Evolutionary conservation across 768 basidiomycete genomes (phyloP).

Genomic region (Macrocybe gigantea): DNA sequence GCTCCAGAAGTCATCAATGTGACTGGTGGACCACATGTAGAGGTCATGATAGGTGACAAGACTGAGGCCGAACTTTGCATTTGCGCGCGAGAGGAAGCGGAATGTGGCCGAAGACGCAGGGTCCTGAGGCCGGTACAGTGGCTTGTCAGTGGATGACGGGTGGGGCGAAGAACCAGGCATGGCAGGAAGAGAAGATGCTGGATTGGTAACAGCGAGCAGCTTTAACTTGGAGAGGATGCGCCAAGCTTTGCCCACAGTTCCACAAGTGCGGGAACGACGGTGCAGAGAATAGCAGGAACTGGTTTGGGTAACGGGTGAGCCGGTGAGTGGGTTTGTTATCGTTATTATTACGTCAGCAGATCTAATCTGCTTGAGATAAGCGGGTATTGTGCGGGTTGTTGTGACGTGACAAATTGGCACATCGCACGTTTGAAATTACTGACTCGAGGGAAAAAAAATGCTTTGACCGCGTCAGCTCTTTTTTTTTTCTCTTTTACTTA

Average conservation of each 20-base stretch:
- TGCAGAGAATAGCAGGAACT: no score
- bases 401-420: no score
- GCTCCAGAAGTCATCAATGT: constrained; percentile 65
- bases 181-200: constrained; percentile 2
- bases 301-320: no score
- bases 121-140: constrained; percentile 38
- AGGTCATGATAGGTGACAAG: constrained; percentile 58
- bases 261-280: no score
- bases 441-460: constrained; percentile 10
- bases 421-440: no score
- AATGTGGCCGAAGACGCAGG: constrained; percentile 39
- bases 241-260: no score
- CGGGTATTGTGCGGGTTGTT: no score
- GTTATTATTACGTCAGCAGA: no score
- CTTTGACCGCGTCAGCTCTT: constrained; percentile 1
- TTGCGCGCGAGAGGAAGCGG: constrained; percentile 45
- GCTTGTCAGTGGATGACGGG: constrained; percentile 14
- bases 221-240: no score
- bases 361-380: no score
- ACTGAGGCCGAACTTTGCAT: constrained; percentile 35
- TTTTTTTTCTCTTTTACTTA: constrained; percentile 3
- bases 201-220: neutral
- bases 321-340: no score
- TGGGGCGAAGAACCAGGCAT: constrained; percentile 3
- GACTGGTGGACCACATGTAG: constrained; percentile 56